Percentiles rank a stretch among this genome's conserved stretches.
These are phyloP conservation scores for Vaccinium macrocarpon DNA, from an alignment of 148 eudicot genomes.

Conservation along the genomic window DNA sequence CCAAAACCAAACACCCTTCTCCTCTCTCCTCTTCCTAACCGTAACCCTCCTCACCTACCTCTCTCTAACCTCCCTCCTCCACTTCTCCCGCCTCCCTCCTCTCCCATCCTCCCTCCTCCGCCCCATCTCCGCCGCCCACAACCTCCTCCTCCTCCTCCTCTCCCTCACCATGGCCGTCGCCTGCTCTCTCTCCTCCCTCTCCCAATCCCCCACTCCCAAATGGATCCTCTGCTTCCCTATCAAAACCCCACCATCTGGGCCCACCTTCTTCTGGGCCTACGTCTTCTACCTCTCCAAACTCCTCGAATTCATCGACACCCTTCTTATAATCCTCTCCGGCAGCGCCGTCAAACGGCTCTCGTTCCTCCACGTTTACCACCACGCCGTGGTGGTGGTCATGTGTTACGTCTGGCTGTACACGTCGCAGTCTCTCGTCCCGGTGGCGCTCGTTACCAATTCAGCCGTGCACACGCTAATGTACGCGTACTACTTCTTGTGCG, in stretches of 20 bases:
- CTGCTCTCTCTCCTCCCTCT: slow-evolving; percentile 54
- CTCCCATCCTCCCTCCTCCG: slow-evolving; percentile 46
- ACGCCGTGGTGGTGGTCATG: slow-evolving; percentile 69
- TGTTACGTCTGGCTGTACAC: slow-evolving; percentile 68
- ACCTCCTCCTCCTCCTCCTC: slow-evolving; percentile 61
- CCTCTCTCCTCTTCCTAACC: slow-evolving; percentile 50
- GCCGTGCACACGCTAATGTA: slow-evolving; percentile 84
- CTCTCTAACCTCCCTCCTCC: slow-evolving; percentile 47
- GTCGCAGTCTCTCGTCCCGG: slow-evolving; percentile 56
- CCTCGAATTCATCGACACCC: slow-evolving; percentile 73
- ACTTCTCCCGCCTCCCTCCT: slow-evolving; percentile 25
- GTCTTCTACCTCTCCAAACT: slow-evolving; percentile 79
- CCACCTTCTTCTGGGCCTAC: slow-evolving; percentile 84
- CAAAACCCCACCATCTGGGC: slow-evolving; percentile 52
- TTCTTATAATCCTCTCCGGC: slow-evolving; percentile 45
- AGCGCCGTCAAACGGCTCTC: slow-evolving; percentile 50
- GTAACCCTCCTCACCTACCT: slow-evolving; percentile 54
- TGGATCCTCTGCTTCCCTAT: slow-evolving; percentile 76
- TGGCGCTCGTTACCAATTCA: slow-evolving; percentile 76
- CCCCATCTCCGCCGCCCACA: slow-evolving; percentile 52
- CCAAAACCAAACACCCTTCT: slow-evolving; percentile 29
- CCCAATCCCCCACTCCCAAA: slow-evolving; percentile 30
- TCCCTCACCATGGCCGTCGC: slow-evolving; percentile 64
- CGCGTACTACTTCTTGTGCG: slow-evolving; percentile 62
- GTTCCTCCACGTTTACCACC: slow-evolving; percentile 96